Conservation (phyloP, 176 grass and related monocot genomes). For the Tuctoria greenei region DNA sequence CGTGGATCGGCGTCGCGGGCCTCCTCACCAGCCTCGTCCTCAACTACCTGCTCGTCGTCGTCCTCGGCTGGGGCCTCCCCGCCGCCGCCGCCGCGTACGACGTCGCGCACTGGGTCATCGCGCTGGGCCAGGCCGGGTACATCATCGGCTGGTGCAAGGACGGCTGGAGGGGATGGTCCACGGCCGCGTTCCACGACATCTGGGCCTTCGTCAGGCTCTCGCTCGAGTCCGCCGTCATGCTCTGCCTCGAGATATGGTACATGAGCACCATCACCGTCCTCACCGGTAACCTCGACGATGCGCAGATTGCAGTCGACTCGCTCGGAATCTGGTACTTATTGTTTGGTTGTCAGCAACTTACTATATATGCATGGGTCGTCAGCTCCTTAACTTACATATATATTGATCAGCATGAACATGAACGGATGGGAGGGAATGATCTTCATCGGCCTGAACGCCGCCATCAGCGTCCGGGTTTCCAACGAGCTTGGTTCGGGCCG, state of each 20-base stretch:
- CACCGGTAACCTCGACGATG: conserved; percentile 47
- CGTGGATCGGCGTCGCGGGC: conserved; percentile 37
- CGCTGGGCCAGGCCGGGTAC: conserved; percentile 46
- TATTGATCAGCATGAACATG: conserved; percentile 73
- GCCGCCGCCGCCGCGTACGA: conserved; percentile 39
- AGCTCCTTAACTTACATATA: too few relatives aligned
- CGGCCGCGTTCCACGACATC: conserved; percentile 37
- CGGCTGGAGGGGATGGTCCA: conserved; percentile 49
- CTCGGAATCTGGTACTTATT: conserved; percentile 64
- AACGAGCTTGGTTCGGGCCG: conserved; percentile 51
- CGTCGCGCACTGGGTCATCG: conserved; percentile 35
- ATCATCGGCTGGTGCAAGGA: conserved; percentile 61
- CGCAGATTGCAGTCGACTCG: conserved; percentile 53
- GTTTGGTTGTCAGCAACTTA: too few relatives aligned
- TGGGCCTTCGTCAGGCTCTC: conserved; percentile 51
- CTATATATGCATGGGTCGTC: too few relatives aligned
- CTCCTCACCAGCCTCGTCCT: conserved; percentile 10
- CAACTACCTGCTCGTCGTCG: conserved; percentile 38
- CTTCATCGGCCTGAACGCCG: conserved; percentile 65
- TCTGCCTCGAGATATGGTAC: conserved; percentile 76
- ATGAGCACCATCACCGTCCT: conserved; percentile 42
- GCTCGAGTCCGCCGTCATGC: conserved; percentile 60
- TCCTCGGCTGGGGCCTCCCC: conserved; percentile 37
- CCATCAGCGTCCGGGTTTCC: conserved; percentile 60
- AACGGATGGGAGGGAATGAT: conserved; percentile 62